Conservation (phyloP, 805 yeast genomes). For the Clavispora fructus region DNA sequence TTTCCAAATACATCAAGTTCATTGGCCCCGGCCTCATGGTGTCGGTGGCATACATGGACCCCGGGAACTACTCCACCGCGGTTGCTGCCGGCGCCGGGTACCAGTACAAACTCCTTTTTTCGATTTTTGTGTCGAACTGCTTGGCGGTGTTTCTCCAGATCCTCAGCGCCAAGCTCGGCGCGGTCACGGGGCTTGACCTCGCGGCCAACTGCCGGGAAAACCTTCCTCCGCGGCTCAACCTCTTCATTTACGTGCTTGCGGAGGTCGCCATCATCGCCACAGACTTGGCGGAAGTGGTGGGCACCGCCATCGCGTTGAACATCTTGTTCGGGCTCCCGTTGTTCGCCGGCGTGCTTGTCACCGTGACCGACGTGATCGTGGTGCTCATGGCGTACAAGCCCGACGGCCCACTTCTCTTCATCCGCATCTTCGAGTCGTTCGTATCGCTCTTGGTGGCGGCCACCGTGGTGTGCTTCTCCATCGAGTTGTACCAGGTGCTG, state of each 20-base stretch:
- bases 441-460: slow-evolving; percentile 74
- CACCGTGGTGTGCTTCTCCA: slow-evolving; percentile 79
- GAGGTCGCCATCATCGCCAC: slow-evolving; percentile 93
- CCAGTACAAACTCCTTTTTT: slow-evolving; percentile 71
- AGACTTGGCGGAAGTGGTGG: slow-evolving; percentile 94
- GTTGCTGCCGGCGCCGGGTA: slow-evolving; percentile 91
- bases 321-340: slow-evolving; percentile 78
- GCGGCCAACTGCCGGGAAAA: slow-evolving; percentile 83
- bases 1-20: slow-evolving; percentile 52
- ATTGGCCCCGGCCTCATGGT: slow-evolving; percentile 98
- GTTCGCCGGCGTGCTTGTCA: slow-evolving; percentile 75
- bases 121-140: slow-evolving; percentile 72
- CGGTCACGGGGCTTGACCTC: slow-evolving; percentile 88
- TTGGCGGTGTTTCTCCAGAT: slow-evolving; percentile 86
- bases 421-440: slow-evolving; percentile 75
- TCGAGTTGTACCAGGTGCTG: slow-evolving; percentile 71
- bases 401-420: slow-evolving; percentile 68
- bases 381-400: slow-evolving; percentile 87
- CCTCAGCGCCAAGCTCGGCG: slow-evolving; percentile 81
- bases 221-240: slow-evolving; percentile 56
- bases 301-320: slow-evolving; percentile 92
- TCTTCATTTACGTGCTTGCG: slow-evolving; percentile 67
- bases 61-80: slow-evolving; percentile 94
- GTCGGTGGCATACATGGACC: slow-evolving; percentile 93
- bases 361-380: slow-evolving; percentile 79